Evolutionary conservation across 305 asterid species (phyloP), one percentile per base, ranked within the genome.

Genomic region (Fraxinus sp.): DNA sequence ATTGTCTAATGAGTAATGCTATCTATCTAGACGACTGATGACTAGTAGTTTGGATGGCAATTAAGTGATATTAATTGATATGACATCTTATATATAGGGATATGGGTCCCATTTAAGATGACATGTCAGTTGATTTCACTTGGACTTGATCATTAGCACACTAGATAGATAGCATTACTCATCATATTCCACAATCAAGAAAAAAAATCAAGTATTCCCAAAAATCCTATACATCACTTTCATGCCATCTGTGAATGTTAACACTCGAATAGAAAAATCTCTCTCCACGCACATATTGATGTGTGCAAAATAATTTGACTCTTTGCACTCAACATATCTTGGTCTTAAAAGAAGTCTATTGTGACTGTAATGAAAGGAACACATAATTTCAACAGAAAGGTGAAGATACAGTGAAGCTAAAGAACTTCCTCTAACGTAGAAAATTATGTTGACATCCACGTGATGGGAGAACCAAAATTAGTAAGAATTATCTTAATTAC

Each of bases 401-500:
- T 8, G 30, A 32, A 82, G 44, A 76, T 28, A 59, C 35, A 62
- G 35, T 80, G 52, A 24, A 73, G 66, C 70, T 41, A 28, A 64
- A 20, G 18, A 78, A 79, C 49, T 36, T 76, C 39, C 83, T 41
- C 80, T 24, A 66, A 24, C 1, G 9, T 68, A 68, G 74, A 68
- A 68, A 68, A 68, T 26, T 3, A 68, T 68, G 37, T 8, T 26
- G 37, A 28, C 18, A 68, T 68, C 36, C 74, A 13, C 1, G 18
- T 24, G 24, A 28, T 26, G 18, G 14, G 20, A 62, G 37, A 68
- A 68, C 37, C 74, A 68, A 68, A 59, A 11, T 28, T 28, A 68
- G 74, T 13, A 32, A 76, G 32, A 81, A 71, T 77, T 57, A 71
- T 80, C 76, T 57, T 32, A 18, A 73, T 26, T 68, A 28, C 74